Evolutionary conservation across 139 green algal species (phyloP).

Genomic region (Closterium sp.): DNA sequence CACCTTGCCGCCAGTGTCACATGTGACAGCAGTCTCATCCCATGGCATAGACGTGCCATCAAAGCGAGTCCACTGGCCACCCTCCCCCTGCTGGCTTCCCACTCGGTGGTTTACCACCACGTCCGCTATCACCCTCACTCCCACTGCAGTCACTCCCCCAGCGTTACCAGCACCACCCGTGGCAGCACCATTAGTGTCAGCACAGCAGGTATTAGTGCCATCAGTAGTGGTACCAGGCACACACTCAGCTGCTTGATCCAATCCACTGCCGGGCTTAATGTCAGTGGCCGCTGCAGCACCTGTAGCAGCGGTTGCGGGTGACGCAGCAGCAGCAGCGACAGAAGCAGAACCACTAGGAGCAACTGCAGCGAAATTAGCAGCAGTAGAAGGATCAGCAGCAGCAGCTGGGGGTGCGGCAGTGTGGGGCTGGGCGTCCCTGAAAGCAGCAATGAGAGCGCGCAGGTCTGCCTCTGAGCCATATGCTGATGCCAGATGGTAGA

Average conservation of each 20-base stretch:
- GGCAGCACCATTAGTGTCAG: no score
- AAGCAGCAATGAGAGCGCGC: not conserved
- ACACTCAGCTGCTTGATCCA: no score
- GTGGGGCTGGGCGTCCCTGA: not conserved
- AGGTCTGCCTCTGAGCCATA: slow-evolving; percentile 53
- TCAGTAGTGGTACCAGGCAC: no score
- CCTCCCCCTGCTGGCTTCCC: slow-evolving; percentile 25
- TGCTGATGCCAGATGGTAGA: slow-evolving; percentile 47
- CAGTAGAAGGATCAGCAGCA: no score
- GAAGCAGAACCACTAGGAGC: no score
- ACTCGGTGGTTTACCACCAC: slow-evolving; percentile 63
- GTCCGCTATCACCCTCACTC: slow-evolving; percentile 39
- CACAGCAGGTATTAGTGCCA: no score
- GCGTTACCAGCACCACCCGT: not conserved
- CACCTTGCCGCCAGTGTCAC: slow-evolving; percentile 61
- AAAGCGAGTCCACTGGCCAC: slow-evolving; percentile 27
- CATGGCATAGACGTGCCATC: slow-evolving; percentile 65
- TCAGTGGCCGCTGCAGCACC: not conserved
- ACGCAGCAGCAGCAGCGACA: no score
- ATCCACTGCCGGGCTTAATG: no score
- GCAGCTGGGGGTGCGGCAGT: no score
- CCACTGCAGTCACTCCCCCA: no score
- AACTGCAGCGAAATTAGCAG: no score
- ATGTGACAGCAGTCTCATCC: slow-evolving; percentile 74
- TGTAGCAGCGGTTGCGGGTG: not conserved